phyloP scores from a whole-genome alignment of 2,329 filamentous ascomycete species.

The Sphaceloma murrayae region DNA sequence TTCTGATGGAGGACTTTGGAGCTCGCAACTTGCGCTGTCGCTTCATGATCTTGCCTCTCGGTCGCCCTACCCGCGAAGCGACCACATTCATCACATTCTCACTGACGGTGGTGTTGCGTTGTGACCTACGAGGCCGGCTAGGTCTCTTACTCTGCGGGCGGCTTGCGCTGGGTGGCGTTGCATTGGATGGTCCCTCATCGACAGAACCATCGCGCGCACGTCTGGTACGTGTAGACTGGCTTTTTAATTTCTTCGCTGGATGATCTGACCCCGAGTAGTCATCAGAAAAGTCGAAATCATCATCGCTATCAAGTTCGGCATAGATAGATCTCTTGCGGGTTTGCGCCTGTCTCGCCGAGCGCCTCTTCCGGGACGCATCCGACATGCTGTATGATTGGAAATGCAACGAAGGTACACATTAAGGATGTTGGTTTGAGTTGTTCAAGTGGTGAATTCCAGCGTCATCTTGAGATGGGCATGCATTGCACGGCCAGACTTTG shows the following conservation, averaged over 20 bases:
- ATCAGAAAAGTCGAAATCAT: slow-evolving; percentile 23
- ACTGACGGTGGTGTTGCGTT: slow-evolving; percentile 3
- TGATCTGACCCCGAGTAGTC: neutral
- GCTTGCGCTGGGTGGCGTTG: neutral
- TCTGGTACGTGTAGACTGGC: neutral
- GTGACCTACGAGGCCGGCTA: neutral
- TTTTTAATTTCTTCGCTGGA: slow-evolving; percentile 1
- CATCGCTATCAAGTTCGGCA: slow-evolving; percentile 30
- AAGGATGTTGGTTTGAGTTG: too few species aligned
- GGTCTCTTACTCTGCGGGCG: neutral
- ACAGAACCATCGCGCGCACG: neutral
- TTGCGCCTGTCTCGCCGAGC: slow-evolving; percentile 27
- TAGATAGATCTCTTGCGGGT: slow-evolving; percentile 29
- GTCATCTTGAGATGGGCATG: too few species aligned
- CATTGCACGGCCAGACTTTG: too few species aligned
- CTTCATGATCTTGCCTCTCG: too few species aligned
- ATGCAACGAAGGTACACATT: neutral
- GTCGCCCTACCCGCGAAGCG: slow-evolving; percentile 15
- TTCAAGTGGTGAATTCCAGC: too few species aligned
- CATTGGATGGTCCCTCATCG: neutral
- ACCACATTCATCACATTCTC: slow-evolving; percentile 9
- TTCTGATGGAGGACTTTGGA: too few species aligned
- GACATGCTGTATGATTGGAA: slow-evolving; percentile 18
- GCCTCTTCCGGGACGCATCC: slow-evolving; percentile 25
- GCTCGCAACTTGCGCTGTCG: too few species aligned